Conservation (phyloP, 495 filamentous ascomycete species). For the Talaromyces ruber region DNA sequence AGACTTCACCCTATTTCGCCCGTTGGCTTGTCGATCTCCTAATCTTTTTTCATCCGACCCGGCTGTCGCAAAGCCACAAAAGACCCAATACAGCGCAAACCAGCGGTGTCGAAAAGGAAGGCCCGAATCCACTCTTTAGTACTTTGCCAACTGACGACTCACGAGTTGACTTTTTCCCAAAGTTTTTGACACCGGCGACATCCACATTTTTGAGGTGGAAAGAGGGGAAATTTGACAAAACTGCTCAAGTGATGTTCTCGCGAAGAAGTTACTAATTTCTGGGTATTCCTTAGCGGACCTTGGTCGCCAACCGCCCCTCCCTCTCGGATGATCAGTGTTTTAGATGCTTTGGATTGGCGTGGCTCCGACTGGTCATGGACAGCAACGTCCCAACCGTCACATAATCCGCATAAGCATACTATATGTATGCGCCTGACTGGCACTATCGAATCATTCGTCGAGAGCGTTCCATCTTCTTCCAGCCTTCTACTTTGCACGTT, state of each 20-base stretch:
- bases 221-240: neutral
- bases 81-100: neutral
- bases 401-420: neutral
- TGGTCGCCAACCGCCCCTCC: neutral
- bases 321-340: constrained; percentile 1
- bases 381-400: neutral
- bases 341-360: neutral
- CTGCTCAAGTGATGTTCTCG: neutral
- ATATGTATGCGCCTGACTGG: neutral
- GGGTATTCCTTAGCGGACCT: neutral
- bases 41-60: neutral
- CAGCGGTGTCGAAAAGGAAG: constrained; percentile 5
- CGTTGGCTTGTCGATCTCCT: neutral
- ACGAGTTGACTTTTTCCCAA: neutral
- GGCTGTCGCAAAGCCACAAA: constrained; percentile 4
- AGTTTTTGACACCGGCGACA: neutral
- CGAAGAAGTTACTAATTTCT: neutral
- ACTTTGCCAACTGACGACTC: neutral
- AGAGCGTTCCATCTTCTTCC: neutral
- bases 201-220: neutral
- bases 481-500: neutral
- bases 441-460: neutral
- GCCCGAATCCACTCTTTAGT: constrained; percentile 6
- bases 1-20: neutral
- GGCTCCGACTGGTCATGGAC: constrained; percentile 1